Base-by-base conservation (phyloP, 208 protist genomes). In the Kentomonas sorsogonicus region DNA sequence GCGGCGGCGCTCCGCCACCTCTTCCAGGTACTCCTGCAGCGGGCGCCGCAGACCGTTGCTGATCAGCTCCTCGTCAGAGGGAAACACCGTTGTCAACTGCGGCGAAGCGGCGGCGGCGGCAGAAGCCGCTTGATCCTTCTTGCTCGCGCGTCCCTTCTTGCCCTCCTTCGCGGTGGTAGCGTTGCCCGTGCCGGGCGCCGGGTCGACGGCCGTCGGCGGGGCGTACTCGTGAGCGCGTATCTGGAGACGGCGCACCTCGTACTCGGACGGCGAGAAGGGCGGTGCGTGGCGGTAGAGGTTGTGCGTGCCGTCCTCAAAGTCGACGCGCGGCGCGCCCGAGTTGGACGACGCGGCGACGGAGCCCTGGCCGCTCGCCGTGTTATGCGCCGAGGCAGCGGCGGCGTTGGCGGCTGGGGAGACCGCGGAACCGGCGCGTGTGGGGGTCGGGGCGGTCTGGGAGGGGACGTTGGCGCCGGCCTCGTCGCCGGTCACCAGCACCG, bases 231-330 rank as follows among this genome's bases (percentile, higher is more conserved):
- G 50, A 40, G 40, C 58, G 3, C 67, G 59, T 38, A 79, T 60
- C 20, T 76, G 79, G 33, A 80, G 63, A 10, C 70, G 52, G 23
- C 63, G 70, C 26, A 80, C 51, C 27, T 39, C 13, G 64, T 86
- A 76, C 41, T 66, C 39, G 10, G 56, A 51, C 27, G 65, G 75
- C 27, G 41, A 33, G n/a, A 90, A 39, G 33, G 69, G 69, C 29
- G 69, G 54, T 1, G 72, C 73, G 62, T 86, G 79, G 38, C 61
- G 59, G 31, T 76, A 78, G 29, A 63, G 72, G 7, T 58, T 64
- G 40, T 79, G 72, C n/a, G 68, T 50, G 9, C 18, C 45, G 25
- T 86, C 70, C 3, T 75, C 60, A 33, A 68, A 63, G 15, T 75
- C 66, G 23, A 82, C 53, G 20, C 39, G 45, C 9, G 53, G 38